Conservation (phyloP, 2,329 filamentous ascomycete genomes). For the Neofusicoccum cordaticola region DNA sequence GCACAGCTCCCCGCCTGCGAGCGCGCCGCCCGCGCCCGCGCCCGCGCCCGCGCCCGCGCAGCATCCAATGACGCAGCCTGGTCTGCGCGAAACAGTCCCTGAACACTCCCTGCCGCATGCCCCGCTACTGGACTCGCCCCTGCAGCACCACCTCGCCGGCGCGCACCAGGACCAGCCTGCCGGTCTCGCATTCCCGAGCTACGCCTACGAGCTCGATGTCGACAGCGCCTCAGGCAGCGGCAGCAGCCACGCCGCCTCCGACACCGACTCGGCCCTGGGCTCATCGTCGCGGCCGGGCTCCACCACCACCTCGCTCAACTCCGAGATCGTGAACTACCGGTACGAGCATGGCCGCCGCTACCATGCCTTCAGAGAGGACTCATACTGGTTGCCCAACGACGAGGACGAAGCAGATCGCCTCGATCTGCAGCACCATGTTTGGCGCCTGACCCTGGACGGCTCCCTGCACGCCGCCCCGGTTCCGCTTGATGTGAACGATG, state of each 20-base stretch:
- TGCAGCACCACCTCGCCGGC: background rate
- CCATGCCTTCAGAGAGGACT: conserved; percentile 35
- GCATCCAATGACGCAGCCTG: too few relatives aligned
- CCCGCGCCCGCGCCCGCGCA: background rate
- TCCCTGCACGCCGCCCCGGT: conserved; percentile 36
- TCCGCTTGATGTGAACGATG: conserved; percentile 1
- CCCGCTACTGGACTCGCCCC: background rate
- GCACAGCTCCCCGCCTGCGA: background rate
- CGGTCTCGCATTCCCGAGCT: background rate
- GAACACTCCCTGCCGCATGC: background rate
- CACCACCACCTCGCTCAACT: conserved; percentile 32
- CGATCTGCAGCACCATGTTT: conserved; percentile 39
- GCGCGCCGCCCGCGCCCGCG: background rate
- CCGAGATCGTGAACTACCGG: conserved; percentile 34
- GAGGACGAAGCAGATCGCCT: conserved; percentile 37
- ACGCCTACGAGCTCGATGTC: conserved; percentile 3
- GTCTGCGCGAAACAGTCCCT: background rate
- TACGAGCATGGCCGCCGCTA: conserved; percentile 39
- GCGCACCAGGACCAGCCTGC: background rate
- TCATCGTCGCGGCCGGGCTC: background rate
- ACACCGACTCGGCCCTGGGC: background rate
- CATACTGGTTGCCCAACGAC: conserved; percentile 37
- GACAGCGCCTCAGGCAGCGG: conserved; percentile 2
- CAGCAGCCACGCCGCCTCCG: background rate
- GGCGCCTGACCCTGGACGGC: conserved; percentile 33